Conservation (phyloP, 768 basidiomycete species). For the Punctularia strigosozonata region DNA sequence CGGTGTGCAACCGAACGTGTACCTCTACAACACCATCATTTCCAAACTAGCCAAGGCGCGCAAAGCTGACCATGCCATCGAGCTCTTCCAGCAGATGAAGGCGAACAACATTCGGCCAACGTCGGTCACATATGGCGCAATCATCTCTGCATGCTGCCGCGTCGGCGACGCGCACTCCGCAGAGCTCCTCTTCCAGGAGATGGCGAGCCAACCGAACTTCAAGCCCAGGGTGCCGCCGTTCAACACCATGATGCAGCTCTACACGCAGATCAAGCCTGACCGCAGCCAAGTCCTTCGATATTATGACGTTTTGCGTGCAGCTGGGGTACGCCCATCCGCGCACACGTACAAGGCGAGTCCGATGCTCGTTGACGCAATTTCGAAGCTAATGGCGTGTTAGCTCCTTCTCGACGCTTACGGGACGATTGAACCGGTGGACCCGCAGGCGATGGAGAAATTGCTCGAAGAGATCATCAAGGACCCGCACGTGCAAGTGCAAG, state of each 20-base stretch:
- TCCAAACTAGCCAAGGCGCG: constrained; percentile 91
- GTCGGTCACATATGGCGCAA: constrained; percentile 89
- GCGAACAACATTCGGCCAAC: constrained; percentile 45
- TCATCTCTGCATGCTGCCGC: constrained; percentile 88
- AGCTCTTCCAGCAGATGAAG: constrained; percentile 86
- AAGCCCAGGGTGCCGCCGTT: constrained; percentile 87
- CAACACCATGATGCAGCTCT: constrained; percentile 99
- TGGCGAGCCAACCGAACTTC: constrained; percentile 63
- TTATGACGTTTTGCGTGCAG: constrained; percentile 51
- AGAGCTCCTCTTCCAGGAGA: constrained; percentile 76
- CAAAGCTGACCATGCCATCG: constrained; percentile 82
- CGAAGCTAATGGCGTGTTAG: no score
- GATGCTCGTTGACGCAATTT: neutral
- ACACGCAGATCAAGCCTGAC: constrained; percentile 83
- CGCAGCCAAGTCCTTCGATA: constrained; percentile 67
- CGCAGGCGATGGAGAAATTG: constrained; percentile 54
- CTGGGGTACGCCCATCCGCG: constrained; percentile 60
- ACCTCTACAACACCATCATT: constrained; percentile 95
- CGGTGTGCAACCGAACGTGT: constrained; percentile 69
- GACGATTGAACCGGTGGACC: constrained; percentile 71
- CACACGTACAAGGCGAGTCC: constrained; percentile 85
- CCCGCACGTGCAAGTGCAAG: constrained; percentile 32
- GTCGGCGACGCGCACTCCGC: constrained; percentile 83
- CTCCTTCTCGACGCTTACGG: constrained; percentile 87
- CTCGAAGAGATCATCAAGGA: constrained; percentile 50